These are phyloP conservation scores for Monosporascus ibericus DNA, from an alignment of 2,329 filamentous ascomycete genomes.

Conservation along the genomic window DNA sequence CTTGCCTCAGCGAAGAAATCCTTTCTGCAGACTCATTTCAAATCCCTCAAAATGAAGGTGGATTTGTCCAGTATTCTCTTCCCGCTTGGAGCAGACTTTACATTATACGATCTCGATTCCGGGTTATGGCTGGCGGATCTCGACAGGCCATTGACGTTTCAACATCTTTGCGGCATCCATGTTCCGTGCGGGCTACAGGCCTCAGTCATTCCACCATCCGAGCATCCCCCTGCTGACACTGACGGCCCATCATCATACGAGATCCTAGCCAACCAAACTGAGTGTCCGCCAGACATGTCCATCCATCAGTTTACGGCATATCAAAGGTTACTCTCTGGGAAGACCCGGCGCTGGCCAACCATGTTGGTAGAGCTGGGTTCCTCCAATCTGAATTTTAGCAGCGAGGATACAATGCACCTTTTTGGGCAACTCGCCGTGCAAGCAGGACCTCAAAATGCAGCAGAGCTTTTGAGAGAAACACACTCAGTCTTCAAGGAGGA, in stretches of 20 bases:
- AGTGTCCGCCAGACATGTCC: slow-evolving; percentile 40
- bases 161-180: slow-evolving; percentile 19
- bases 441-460: slow-evolving; percentile 39
- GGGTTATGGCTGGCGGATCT: slow-evolving; percentile 21
- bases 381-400: slow-evolving; percentile 54
- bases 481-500: slow-evolving; percentile 45
- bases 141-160: slow-evolving; percentile 18
- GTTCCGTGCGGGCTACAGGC: slow-evolving; percentile 10
- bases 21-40: slow-evolving; percentile 26
- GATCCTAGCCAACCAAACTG: slow-evolving; percentile 41
- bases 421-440: slow-evolving; percentile 49
- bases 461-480: slow-evolving; percentile 33
- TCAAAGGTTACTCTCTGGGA: slow-evolving; percentile 41
- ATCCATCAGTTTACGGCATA: slow-evolving; percentile 48
- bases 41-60: slow-evolving; percentile 19
- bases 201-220: slow-evolving; percentile 5
- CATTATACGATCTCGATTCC: slow-evolving; percentile 21
- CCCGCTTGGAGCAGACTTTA: slow-evolving; percentile 21
- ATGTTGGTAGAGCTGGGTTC: slow-evolving; percentile 45
- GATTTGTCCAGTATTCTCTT: slow-evolving; percentile 17
- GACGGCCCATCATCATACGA: slow-evolving; percentile 47
- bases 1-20: slow-evolving; percentile 26
- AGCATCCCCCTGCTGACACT: slow-evolving; percentile 24
- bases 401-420: slow-evolving; percentile 41
- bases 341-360: slow-evolving; percentile 41